Conservation (phyloP, 108 stramenopile species). For the Parmales sp. region DNA sequence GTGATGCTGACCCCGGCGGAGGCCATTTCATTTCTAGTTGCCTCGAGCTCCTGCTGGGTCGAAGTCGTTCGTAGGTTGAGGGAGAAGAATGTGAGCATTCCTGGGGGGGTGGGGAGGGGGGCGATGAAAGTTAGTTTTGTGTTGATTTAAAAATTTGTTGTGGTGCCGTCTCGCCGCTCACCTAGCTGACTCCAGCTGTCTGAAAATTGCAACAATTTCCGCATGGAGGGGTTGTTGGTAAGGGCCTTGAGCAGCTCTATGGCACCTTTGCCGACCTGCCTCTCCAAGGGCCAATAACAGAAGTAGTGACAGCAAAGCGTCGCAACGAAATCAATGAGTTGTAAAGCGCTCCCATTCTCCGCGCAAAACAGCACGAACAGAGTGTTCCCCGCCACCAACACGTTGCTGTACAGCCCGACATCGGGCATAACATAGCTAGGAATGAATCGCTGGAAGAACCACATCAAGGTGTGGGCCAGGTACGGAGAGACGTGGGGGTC, state of each 20-base stretch:
- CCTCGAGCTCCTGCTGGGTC: no score
- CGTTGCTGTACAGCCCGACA: not conserved
- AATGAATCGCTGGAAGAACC: conserved; percentile 64
- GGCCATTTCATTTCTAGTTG: no score
- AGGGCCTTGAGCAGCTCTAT: conserved; percentile 41
- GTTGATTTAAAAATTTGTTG: conserved; percentile 13
- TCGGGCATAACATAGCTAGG: conserved; percentile 60
- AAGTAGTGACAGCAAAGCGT: conserved; percentile 63
- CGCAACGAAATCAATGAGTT: conserved; percentile 27
- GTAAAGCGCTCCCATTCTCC: not conserved
- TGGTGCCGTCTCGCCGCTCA: not conserved
- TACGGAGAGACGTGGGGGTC: conserved; percentile 59
- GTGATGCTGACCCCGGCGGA: no score
- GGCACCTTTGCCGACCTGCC: conserved; percentile 52
- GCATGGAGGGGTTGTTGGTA: conserved; percentile 22
- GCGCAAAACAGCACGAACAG: not conserved
- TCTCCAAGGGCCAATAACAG: conserved; percentile 74
- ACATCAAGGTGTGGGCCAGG: conserved; percentile 57
- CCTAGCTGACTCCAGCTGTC: not conserved
- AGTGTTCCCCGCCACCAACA: not conserved
- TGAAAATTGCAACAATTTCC: not conserved
- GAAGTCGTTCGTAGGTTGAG: no score
- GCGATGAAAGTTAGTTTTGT: conserved; percentile 37
- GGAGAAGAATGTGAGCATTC: no score
- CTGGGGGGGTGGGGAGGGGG: conserved; percentile 45